Conservation (phyloP, 2,329 filamentous ascomycete genomes). For the Raffaelea arxii region DNA sequence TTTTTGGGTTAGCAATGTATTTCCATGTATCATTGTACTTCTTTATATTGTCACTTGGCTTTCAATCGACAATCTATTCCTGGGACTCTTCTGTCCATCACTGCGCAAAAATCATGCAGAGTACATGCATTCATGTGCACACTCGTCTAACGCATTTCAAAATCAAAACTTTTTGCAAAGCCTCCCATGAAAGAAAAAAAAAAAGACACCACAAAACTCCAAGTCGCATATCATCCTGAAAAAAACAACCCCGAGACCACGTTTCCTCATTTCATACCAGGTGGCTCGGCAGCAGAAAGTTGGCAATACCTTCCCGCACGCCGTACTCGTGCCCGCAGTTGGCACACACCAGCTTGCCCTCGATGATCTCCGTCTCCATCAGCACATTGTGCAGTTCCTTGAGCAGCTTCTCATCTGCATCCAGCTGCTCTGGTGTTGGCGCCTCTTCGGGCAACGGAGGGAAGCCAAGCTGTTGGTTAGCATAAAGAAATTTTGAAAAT, state of each 20-base stretch:
- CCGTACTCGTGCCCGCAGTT: constrained; percentile 91
- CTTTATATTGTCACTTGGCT: no score
- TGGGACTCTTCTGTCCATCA: no score
- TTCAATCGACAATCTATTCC: no score
- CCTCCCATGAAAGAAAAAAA: no score
- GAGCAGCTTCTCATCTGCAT: constrained; percentile 58
- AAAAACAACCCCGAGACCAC: not conserved
- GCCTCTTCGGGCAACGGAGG: constrained; percentile 58
- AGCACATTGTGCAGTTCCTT: constrained; percentile 73
- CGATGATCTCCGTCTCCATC: constrained; percentile 79
- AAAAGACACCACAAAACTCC: no score
- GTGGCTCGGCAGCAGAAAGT: constrained; percentile 90
- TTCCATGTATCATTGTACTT: no score
- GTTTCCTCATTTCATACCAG: constrained; percentile 47
- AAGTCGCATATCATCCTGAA: not conserved
- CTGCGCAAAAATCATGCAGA: no score
- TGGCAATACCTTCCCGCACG: constrained; percentile 91
- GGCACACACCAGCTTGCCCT: constrained; percentile 82
- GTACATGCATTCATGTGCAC: no score
- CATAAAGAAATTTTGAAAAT: not conserved
- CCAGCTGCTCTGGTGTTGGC: constrained; percentile 52
- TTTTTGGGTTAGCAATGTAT: no score
- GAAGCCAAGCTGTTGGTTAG: constrained; percentile 59
- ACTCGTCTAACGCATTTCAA: no score
- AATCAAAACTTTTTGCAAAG: no score